phyloP scores from a whole-genome alignment of 1,284 basidiomycete genomes.

The Cutaneotrichosporon mucoides region DNA sequence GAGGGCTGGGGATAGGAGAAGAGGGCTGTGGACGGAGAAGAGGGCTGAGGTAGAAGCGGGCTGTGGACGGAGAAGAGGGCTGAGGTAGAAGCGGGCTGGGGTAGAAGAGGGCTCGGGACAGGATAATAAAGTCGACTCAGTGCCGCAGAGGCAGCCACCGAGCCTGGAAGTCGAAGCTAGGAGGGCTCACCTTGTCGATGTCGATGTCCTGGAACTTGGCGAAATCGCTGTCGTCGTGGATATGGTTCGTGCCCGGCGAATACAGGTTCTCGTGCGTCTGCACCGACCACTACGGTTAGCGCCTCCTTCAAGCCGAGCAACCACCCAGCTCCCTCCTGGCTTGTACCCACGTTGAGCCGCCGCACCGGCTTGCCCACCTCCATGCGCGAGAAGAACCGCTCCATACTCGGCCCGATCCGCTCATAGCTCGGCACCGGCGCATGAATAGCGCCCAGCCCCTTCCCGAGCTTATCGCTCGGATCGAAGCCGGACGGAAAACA shows the following conservation, averaged over 20 bases:
- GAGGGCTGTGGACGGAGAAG: too few species aligned
- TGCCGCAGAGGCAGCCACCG: too few species aligned
- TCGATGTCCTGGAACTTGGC: not conserved
- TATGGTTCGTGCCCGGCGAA: conserved; percentile 5
- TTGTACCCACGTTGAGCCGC: conserved; percentile 8
- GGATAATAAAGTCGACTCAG: too few species aligned
- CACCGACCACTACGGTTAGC: conserved; percentile 9
- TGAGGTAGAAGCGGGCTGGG: too few species aligned
- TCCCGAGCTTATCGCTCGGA: conserved; percentile 13
- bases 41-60: too few species aligned
- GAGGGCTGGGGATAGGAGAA: too few species aligned
- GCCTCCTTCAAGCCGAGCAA: too few species aligned
- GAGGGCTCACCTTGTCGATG: not conserved
- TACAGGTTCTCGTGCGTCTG: conserved; percentile 14
- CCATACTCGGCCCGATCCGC: conserved; percentile 16
- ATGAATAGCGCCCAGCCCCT: conserved; percentile 11
- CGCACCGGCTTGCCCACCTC: conserved; percentile 13
- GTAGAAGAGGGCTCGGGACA: too few species aligned
- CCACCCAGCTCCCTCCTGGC: too few species aligned
- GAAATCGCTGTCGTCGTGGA: conserved; percentile 1
- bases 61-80: too few species aligned
- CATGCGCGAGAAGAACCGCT: conserved; percentile 14
- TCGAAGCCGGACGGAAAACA: conserved; percentile 17
- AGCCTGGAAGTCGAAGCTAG: too few species aligned
- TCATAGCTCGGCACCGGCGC: conserved; percentile 15